Base-by-base conservation (phyloP, 2,329 filamentous ascomycete genomes). In the Remersonia thermophila region DNA sequence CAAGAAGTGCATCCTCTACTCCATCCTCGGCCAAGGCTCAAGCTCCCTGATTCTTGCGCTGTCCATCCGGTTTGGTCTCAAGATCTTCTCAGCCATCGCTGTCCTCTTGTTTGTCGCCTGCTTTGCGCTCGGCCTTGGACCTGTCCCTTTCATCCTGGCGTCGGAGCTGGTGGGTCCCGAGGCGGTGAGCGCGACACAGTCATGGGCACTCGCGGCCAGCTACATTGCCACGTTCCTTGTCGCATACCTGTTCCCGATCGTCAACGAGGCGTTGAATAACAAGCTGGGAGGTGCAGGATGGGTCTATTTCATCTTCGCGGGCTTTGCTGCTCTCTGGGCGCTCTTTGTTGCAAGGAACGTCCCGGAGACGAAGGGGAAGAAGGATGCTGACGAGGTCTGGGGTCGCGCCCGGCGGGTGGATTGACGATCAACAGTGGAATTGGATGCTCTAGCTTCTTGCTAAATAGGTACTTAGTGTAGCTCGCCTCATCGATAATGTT, bases 261-360 rank as follows among this genome's bases (percentile, higher is more conserved):
- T 93, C 42, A 93, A 93, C 53, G 72, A 75, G 30, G 72, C 71
- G 3, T 60, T 95, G 35, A 87, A 80, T 50, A 55, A 60, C 0
- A 51, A 58, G 3, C 55, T 78, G 9, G 74, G 83, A 0, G 81
- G 79, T 0, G 71, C 78, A 3, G 87, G 89, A 2, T 83, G 80
- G 63, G 81, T 91, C 0, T 98, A 93, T 55, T 93, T 91, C 54
- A 67, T 94, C n/a, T 98, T 98, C 57, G 77, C 85, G 0, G 78
- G 56, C 0, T 60, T 93, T 41, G 86, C 85, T 0, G 64, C 66
- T 1, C 49, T 80, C 2, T 82, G 80, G 37, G 80, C 74, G 1
- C 41, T 69, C 0, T 94, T 95, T 55, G 77, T 95, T 16, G 65
- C 65, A 7, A 72, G 67, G 60, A 73, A 65, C 32, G 83, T 96